Evolutionary conservation across 2,329 filamentous ascomycete genomes (phyloP), one percentile per base, ranked within the genome.

Genomic region (Cytospora piceae): DNA sequence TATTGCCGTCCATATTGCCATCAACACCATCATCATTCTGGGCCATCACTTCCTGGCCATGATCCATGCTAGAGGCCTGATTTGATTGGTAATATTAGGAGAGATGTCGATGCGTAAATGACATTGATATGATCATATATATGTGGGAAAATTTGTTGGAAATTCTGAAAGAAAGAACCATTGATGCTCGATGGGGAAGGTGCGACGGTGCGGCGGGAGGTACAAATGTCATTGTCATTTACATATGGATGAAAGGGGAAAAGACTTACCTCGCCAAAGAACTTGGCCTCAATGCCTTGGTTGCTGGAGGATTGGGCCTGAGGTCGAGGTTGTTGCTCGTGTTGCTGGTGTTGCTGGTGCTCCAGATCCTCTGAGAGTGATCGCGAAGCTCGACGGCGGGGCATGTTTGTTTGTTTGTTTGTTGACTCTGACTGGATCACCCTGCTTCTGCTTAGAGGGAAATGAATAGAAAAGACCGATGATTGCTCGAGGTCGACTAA

Each of bases 231-330:
- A 22, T 29, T 29, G 27, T 29, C 27, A 29, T 15, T 14, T 37
- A 15, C 34, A 37, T 6, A 37, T 37, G 34, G n/a, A 37, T 5
- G 9, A 22, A 3, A 5, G 31, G 34, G 9, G 15, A n/a, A 29
- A 65, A 17, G 14, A 61, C 65, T 62, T 49, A 66, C 66, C 63
- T 65, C 66, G 5, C 66, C 66, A 31, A 63, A 61, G 27, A 67
- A 67, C 1, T 17, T 22, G 6, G 65, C 66, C 4, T 55, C 56
- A 42, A 67, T 51, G 17, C 46, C 39, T 7, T 56, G n/a, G 17
- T 63, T 51, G 46, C 17, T 27, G 9, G 58, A 39, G n/a, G 29
- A 2, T 17, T 46, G 31, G 8, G 51, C 14, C 17, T 14, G n/a
- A 54, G 17, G 6, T 49, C 15, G 64, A 29, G 27, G 27, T 32